Conservation (phyloP, 2,329 filamentous ascomycete species). For the Trichoderma endophyticum region DNA sequence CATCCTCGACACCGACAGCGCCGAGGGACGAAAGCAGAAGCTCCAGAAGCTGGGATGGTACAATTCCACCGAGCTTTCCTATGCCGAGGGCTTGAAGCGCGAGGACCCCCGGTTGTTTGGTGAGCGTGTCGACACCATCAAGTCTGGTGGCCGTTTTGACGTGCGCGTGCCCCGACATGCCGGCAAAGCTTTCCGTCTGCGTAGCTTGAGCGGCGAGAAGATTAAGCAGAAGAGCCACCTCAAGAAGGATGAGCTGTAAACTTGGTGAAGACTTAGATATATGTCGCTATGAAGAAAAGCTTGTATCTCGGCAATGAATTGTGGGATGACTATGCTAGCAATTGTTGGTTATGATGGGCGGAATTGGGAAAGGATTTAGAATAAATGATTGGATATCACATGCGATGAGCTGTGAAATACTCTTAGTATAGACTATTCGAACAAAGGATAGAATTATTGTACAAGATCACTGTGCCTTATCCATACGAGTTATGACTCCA, state of each 20-base stretch:
- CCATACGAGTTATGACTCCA: background rate
- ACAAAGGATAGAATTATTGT: background rate
- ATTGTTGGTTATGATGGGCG: background rate
- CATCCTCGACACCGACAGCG: slow-evolving; percentile 9
- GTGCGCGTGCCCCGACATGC: slow-evolving; percentile 12
- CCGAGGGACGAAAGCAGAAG: background rate
- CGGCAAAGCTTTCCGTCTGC: slow-evolving; percentile 10
- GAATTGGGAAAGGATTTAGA: background rate
- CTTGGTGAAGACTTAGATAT: background rate
- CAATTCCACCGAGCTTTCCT: slow-evolving; percentile 11
- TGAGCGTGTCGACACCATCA: slow-evolving; percentile 6
- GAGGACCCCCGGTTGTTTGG: slow-evolving; percentile 13
- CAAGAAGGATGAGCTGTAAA: slow-evolving; percentile 5
- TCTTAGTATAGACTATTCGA: background rate
- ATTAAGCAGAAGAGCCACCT: slow-evolving; percentile 10
- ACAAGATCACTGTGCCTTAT: no score
- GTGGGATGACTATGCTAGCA: background rate
- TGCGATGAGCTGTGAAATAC: background rate
- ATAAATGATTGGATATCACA: background rate
- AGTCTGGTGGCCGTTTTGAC: slow-evolving; percentile 13
- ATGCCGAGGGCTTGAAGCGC: slow-evolving; percentile 8
- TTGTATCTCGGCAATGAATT: background rate
- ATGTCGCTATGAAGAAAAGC: background rate
- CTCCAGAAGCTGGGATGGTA: slow-evolving; percentile 8
- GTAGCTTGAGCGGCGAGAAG: slow-evolving; percentile 1